Conservation (phyloP, 768 basidiomycete genomes). For the Tricholoma hemisulphureum region DNA sequence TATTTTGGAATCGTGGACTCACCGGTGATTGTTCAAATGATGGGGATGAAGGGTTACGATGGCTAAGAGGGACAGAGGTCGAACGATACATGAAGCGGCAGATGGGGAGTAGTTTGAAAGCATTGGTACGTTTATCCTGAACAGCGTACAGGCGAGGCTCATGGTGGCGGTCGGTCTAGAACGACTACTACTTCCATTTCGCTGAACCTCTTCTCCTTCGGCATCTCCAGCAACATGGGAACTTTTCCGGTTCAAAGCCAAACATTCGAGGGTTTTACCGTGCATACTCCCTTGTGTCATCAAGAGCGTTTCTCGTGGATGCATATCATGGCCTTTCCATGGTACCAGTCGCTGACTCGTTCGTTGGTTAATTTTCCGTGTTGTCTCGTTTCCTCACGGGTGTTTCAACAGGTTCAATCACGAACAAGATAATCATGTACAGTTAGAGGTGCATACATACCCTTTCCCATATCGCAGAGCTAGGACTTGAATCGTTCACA, state of each 20-base stretch:
- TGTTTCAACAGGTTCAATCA: slow-evolving; percentile 69
- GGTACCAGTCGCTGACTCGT: slow-evolving; percentile 86
- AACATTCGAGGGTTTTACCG: slow-evolving; percentile 45
- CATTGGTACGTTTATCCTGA: slow-evolving; percentile 10
- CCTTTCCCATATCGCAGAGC: not conserved
- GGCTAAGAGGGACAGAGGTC: slow-evolving; percentile 46
- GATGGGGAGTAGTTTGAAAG: slow-evolving; percentile 3
- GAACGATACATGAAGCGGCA: slow-evolving; percentile 7
- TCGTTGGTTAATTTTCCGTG: slow-evolving; percentile 28
- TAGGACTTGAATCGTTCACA: slow-evolving; percentile 25
- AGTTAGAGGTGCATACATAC: slow-evolving; percentile 57
- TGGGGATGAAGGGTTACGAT: slow-evolving; percentile 30
- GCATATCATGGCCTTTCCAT: slow-evolving; percentile 77
- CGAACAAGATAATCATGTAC: slow-evolving; percentile 62
- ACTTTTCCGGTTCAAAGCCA: slow-evolving; percentile 13
- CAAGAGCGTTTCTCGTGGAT: slow-evolving; percentile 82
- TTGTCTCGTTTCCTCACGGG: slow-evolving; percentile 11
- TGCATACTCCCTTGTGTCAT: slow-evolving; percentile 67
- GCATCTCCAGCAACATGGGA: slow-evolving; percentile 12
- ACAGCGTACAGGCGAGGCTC: not conserved
- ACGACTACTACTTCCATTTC: slow-evolving; percentile 34
- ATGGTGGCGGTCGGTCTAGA: not conserved
- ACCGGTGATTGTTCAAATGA: slow-evolving; percentile 18
- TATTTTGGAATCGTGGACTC: slow-evolving; percentile 50
- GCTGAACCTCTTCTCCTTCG: slow-evolving; percentile 32